phyloP scores from a whole-genome alignment of 768 basidiomycete species.

The Psilocybe cyanescens region DNA sequence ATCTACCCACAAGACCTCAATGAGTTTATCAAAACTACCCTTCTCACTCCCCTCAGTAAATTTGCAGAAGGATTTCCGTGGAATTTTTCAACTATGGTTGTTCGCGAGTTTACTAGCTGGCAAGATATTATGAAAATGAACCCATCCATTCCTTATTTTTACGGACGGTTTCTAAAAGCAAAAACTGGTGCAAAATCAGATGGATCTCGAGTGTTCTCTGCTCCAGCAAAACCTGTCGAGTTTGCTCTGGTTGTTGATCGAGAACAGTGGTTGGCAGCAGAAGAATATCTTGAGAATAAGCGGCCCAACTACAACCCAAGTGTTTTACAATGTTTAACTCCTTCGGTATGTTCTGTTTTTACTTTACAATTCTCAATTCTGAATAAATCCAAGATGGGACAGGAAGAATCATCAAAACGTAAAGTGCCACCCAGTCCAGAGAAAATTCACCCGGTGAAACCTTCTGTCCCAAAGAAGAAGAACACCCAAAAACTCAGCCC shows the following conservation, averaged over 20 bases:
- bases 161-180: not conserved
- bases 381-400: too few species aligned
- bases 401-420: too few species aligned
- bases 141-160: not conserved
- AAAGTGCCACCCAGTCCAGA: too few species aligned
- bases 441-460: too few species aligned
- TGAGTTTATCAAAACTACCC: not conserved
- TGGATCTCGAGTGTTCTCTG: not conserved
- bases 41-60: not conserved
- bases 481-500: too few species aligned
- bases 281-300: not conserved
- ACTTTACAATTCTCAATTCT: too few species aligned
- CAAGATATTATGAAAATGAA: not conserved
- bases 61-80: not conserved
- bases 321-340: too few species aligned
- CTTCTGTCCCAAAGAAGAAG: too few species aligned
- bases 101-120: not conserved
- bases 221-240: slow-evolving; percentile 37
- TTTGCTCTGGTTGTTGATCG: slow-evolving; percentile 39
- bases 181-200: not conserved
- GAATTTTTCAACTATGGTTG: not conserved
- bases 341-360: too few species aligned
- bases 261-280: not conserved
- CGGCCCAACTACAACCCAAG: too few species aligned
- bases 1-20: not conserved